Percentiles rank a stretch among this genome's conserved stretches.
Conservation (phyloP, 306 rosid genomes). For the Nissolia schottii region DNA sequence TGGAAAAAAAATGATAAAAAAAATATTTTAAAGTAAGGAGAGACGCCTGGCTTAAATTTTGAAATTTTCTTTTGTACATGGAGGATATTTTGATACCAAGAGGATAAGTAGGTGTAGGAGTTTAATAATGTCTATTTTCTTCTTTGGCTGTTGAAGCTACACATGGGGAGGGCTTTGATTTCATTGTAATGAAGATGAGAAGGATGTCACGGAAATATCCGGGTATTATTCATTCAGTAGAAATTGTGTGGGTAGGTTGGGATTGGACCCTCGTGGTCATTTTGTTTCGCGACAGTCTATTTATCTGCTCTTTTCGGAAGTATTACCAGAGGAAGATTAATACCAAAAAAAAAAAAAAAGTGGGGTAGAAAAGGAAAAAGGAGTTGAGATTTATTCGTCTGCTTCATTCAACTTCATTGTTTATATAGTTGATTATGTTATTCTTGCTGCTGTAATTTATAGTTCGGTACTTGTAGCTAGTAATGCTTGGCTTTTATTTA, state of each 20-base stretch:
- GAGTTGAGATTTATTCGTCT: neutral
- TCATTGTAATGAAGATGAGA: conserved; percentile 18
- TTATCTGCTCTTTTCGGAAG: neutral
- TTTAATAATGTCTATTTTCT: conserved; percentile 3
- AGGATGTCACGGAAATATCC: conserved; percentile 13
- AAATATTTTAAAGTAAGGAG: neutral
- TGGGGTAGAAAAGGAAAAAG: neutral
- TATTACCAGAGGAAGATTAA: neutral
- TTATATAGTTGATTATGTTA: neutral
- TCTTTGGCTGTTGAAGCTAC: conserved; percentile 18
- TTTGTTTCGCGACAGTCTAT: neutral
- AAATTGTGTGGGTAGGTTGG: conserved; percentile 8
- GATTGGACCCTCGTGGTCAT: neutral
- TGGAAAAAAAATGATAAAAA: neutral
- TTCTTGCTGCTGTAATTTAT: conserved; percentile 12
- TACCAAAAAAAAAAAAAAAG: neutral
- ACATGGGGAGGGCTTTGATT: conserved; percentile 13
- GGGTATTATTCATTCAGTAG: neutral
- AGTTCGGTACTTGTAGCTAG: neutral
- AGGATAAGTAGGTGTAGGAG: conserved; percentile 19
- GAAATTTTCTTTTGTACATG: conserved; percentile 45
- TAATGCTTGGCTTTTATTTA: neutral
- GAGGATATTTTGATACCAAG: conserved; percentile 29
- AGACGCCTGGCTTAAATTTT: conserved; percentile 14
- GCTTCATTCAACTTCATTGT: neutral